Evolutionary conservation across 2,329 filamentous ascomycete species (phyloP).

Genomic region (Fusarium sterilihyphosum): DNA sequence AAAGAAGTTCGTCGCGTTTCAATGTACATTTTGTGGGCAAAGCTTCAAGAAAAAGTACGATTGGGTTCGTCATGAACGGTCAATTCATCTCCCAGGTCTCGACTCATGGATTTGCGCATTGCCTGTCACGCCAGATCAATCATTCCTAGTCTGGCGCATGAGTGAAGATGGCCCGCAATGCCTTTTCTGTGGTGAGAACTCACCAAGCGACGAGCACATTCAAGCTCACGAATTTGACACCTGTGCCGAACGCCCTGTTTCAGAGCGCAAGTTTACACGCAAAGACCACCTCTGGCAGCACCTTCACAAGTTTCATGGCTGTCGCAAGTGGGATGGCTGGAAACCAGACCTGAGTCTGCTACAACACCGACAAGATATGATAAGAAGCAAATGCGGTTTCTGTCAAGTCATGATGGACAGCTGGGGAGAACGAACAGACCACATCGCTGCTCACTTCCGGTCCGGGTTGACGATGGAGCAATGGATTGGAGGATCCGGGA

Average conservation of each 20-base stretch:
- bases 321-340: conserved; percentile 61
- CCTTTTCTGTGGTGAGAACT: conserved; percentile 50
- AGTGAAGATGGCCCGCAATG: conserved; percentile 55
- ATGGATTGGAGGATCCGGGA: conserved; percentile 39
- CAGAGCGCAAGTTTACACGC: conserved; percentile 55
- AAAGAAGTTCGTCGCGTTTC: conserved; percentile 42
- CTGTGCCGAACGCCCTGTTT: conserved; percentile 59
- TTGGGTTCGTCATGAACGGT: conserved; percentile 60
- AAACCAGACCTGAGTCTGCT: conserved; percentile 52
- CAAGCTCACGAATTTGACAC: conserved; percentile 54
- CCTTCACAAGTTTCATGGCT: conserved; percentile 55
- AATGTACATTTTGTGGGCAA: conserved; percentile 52
- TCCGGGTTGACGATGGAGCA: conserved; percentile 44
- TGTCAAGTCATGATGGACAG: conserved; percentile 39
- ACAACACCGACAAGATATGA: conserved; percentile 43
- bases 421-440: conserved; percentile 45
- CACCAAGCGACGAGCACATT: conserved; percentile 50
- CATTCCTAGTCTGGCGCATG: conserved; percentile 60
- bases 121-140: conserved; percentile 45
- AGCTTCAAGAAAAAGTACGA: conserved; percentile 54
- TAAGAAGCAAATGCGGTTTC: conserved; percentile 46
- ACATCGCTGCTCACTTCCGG: conserved; percentile 45
- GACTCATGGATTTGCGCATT: conserved; percentile 62
- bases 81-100: conserved; percentile 56
- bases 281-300: conserved; percentile 57